Evolutionary conservation across 345 rosid genomes (phyloP), one percentile per base, ranked within the genome.

Genomic region (Kandelia obovata): DNA sequence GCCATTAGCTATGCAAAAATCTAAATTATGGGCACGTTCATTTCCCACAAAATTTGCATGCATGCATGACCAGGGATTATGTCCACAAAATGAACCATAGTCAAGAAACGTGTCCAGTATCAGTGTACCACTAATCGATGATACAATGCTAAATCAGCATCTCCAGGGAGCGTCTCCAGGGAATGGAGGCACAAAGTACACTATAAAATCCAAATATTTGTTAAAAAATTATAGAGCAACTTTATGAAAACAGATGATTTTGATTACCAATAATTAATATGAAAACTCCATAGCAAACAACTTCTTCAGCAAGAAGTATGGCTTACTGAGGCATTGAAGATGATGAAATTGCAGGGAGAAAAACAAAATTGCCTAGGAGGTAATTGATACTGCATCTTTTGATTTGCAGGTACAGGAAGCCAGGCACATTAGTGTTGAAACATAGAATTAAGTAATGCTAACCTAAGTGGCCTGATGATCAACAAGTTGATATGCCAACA

Each of bases 401-500:
- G 61, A 37, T 1, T 32, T 5, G 17, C 51, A 32, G 3, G 23
- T 0, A 11, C 61, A 53, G 16, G 11, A 26, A 66, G 51, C 58
- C 27, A 19, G 51, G 68, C 21, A 65, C 20, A 20, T 20, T 27
- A 10, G 28, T 25, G 13, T 56, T 25, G 16, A 56, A 5, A 56
- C 28, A 56, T 25, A 56, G 13, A 25, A 19, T 43, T 13, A 56
- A 56, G 26, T 26, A 5, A 66, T 34, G 26, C 7, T 53, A 65
- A 63, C 32, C 32, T 27, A 53, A 49, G 13, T 5, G 51, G 31
- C 30, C 21, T 15, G 52, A 56, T 31, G 31, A 43, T 16, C 49
- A 68, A 27, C 55, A 64, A 65, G 37, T 25, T 28, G 7, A 27
- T 25, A 7, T 63, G 62, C 53, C 55, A 28, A 71, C 53, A 64